phyloP scores from a whole-genome alignment of 2,329 filamentous ascomycete genomes.

The Neurospora crassa region DNA sequence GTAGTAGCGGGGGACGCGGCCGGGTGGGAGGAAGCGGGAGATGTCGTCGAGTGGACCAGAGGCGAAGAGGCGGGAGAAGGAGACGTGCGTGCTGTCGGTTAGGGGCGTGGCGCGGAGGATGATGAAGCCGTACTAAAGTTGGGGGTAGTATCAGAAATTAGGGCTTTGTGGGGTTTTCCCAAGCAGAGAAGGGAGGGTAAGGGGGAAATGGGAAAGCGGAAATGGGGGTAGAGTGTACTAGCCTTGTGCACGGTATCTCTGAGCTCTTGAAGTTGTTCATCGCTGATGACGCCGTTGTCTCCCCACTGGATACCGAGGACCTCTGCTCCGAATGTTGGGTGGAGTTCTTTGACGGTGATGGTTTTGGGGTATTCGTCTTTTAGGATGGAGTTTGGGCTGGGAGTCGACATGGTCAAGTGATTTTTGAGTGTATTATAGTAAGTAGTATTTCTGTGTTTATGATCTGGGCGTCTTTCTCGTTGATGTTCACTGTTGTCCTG shows the following conservation, averaged over 20 bases:
- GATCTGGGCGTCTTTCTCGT: not conserved
- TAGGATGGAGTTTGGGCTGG: not conserved
- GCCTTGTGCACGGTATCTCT: constrained; percentile 23
- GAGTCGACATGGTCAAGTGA: not conserved
- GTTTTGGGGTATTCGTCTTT: constrained; percentile 17
- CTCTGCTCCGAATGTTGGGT: constrained; percentile 21
- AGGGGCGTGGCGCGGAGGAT: constrained; percentile 42
- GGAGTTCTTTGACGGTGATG: constrained; percentile 15
- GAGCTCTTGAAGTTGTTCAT: constrained; percentile 24
- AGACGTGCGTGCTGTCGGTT: constrained; percentile 40
- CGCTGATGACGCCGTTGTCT: constrained; percentile 16
- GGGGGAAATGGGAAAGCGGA: not conserved
- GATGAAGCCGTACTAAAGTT: constrained; percentile 39
- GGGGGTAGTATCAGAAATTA: not conserved
- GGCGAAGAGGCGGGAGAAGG: constrained; percentile 40
- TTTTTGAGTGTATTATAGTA: not conserved
- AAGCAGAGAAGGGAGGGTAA: not conserved
- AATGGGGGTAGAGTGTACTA: constrained; percentile 7
- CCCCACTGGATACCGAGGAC: constrained; percentile 23
- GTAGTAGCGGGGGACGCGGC: constrained; percentile 35
- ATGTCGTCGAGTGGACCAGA: constrained; percentile 37
- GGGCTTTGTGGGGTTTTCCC: not conserved
- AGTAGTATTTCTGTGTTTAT: not conserved
- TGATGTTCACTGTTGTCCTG: not conserved
- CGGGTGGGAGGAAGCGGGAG: constrained; percentile 35